Conservation (phyloP, 257 asterid genomes). For the Nicotiana tabacum region DNA sequence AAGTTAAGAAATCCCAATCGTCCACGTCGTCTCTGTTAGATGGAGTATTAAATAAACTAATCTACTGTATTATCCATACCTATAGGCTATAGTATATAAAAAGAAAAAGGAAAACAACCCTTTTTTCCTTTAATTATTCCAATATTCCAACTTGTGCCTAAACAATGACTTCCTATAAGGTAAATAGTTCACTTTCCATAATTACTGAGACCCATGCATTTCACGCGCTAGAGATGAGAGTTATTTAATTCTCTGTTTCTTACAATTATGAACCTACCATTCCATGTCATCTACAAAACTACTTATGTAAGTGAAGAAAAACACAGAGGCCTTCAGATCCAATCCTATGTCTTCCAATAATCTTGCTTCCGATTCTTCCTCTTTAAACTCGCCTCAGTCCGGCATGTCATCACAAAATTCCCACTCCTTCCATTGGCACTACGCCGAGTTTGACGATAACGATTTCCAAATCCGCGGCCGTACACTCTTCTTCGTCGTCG, state of each 20-base stretch:
- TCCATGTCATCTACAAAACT: neutral
- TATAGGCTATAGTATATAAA: too few relatives aligned
- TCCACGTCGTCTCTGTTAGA: too few relatives aligned
- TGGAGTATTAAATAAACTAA: too few relatives aligned
- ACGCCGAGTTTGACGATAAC: constrained; percentile 68
- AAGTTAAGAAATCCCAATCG: too few relatives aligned
- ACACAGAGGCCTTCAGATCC: neutral
- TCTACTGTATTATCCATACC: too few relatives aligned
- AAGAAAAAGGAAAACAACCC: too few relatives aligned
- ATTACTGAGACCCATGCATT: neutral
- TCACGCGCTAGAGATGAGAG: neutral
- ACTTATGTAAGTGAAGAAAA: neutral
- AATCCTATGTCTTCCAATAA: neutral
- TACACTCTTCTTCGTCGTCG: constrained; percentile 59
- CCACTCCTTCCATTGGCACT: constrained; percentile 67
- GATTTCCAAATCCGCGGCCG: constrained; percentile 67
- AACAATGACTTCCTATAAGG: neutral
- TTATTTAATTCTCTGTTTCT: neutral
- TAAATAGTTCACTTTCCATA: neutral
- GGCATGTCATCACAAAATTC: constrained; percentile 15
- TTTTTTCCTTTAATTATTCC: too few relatives aligned
- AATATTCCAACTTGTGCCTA: neutral
- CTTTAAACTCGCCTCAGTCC: too few relatives aligned
- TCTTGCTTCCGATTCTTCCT: neutral
- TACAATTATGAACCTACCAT: constrained; percentile 2